phyloP scores from a whole-genome alignment of 371 early-diverging fungal species.

The Blyttiomyces sp. region DNA sequence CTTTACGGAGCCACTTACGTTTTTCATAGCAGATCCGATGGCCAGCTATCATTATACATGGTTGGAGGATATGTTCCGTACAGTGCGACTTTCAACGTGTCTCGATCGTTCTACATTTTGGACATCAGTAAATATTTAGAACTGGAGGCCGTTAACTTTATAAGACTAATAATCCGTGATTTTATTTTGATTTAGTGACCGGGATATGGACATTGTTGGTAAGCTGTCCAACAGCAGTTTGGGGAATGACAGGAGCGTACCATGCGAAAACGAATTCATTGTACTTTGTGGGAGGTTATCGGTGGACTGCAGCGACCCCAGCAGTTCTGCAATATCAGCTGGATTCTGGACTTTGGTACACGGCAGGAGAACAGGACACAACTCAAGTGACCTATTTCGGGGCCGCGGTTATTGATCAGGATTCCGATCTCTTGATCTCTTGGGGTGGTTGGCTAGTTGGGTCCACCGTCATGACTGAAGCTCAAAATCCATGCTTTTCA shows the following conservation, averaged over 20 bases:
- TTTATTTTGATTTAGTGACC: background rate
- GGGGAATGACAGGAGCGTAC: constrained; percentile 10
- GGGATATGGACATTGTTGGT: constrained; percentile 2
- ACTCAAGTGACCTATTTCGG: no score
- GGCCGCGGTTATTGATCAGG: no score
- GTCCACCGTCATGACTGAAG: no score
- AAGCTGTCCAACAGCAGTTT: constrained; percentile 8
- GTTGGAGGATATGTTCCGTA: constrained; percentile 8
- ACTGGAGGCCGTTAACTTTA: background rate
- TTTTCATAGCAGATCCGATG: background rate
- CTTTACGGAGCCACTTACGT: constrained; percentile 16
- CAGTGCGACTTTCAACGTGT: background rate
- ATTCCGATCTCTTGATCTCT: no score
- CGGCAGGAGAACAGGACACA: no score
- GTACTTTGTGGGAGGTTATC: constrained; percentile 15
- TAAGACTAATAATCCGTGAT: background rate
- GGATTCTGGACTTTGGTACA: constrained; percentile 11
- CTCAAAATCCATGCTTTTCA: no score
- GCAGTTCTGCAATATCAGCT: constrained; percentile 4
- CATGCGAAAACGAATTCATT: constrained; percentile 11
- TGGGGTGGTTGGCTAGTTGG: no score
- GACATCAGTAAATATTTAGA: background rate
- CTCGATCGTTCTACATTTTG: constrained; percentile 7
- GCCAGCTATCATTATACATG: background rate
- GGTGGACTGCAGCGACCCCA: background rate